Evolutionary conservation across 2,329 filamentous ascomycete species (phyloP).

Genomic region (Ampelomyces quisqualis): DNA sequence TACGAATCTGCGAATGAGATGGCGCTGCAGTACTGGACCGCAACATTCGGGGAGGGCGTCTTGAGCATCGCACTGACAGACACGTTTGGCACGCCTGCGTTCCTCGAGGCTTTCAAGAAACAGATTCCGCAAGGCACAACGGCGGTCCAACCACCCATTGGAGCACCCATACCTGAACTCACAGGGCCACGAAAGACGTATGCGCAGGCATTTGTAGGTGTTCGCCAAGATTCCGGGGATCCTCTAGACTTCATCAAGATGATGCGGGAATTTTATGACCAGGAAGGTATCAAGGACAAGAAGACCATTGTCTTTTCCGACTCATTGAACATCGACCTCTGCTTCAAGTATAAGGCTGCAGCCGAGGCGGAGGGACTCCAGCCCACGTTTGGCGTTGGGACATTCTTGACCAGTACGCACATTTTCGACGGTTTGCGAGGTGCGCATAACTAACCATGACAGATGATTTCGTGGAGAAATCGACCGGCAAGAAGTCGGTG

Average conservation of each 20-base stretch:
- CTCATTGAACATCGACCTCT: constrained; percentile 86
- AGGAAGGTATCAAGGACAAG: constrained; percentile 70
- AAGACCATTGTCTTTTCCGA: constrained; percentile 96
- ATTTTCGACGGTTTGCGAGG: neutral
- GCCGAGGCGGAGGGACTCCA: constrained; percentile 79
- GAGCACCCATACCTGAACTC: constrained; percentile 44
- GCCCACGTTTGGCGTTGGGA: constrained; percentile 90
- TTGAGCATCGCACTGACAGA: constrained; percentile 90
- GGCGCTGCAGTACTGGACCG: constrained; percentile 84
- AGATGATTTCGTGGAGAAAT: constrained; percentile 79
- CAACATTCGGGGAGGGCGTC: constrained; percentile 81
- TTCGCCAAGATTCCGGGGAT: constrained; percentile 89
- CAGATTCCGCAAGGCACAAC: constrained; percentile 55
- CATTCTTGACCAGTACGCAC: constrained; percentile 76
- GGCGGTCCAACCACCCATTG: constrained; percentile 46
- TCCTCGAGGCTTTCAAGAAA: constrained; percentile 79
- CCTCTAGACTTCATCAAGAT: constrained; percentile 75
- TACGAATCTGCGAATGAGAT: constrained; percentile 83
- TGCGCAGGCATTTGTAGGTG: constrained; percentile 77
- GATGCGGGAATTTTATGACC: constrained; percentile 79
- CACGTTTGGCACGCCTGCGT: constrained; percentile 90
- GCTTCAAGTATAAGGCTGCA: constrained; percentile 83
- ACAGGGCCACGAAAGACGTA: constrained; percentile 61
- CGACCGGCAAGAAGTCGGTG: constrained; percentile 76
- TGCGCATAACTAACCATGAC: constrained; percentile 15